phyloP scores from a whole-genome alignment of 768 basidiomycete genomes.

The Collybiopsis confluens region DNA sequence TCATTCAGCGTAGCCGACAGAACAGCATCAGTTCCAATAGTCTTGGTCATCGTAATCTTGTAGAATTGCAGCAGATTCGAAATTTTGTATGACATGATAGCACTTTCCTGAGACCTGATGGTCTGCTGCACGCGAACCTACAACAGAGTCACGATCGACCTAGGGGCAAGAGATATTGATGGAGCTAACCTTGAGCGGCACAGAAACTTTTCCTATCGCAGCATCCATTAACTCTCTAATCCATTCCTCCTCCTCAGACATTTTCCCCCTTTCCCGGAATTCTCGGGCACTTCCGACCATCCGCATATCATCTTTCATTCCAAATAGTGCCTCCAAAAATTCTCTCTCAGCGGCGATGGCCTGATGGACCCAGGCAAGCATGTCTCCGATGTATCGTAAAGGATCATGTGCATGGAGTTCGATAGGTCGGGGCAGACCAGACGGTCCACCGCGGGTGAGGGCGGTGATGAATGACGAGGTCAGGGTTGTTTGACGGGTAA shows the following conservation, averaged over 20 bases:
- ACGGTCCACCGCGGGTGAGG: conserved; percentile 82
- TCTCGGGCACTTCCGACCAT: conserved; percentile 75
- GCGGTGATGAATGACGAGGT: conserved; percentile 82
- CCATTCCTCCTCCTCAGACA: conserved; percentile 71
- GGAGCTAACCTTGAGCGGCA: conserved; percentile 77
- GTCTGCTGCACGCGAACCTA: conserved; percentile 92
- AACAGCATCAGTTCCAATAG: conserved; percentile 80
- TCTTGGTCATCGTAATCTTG: conserved; percentile 85
- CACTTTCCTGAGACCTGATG: conserved; percentile 88
- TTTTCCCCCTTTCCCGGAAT: conserved; percentile 36
- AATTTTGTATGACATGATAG: conserved; percentile 88
- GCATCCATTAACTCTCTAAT: conserved; percentile 77
- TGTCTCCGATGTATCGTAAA: conserved; percentile 93
- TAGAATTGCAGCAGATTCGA: conserved; percentile 97
- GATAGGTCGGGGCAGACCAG: conserved; percentile 85
- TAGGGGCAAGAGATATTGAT: background rate
- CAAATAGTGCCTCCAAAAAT: conserved; percentile 86
- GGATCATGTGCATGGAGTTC: conserved; percentile 98
- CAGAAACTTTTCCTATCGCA: conserved; percentile 76
- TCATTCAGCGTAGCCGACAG: conserved; percentile 76
- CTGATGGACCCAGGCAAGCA: conserved; percentile 98
- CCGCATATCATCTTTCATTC: conserved; percentile 53
- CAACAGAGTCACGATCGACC: background rate
- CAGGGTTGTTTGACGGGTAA: conserved; percentile 78
- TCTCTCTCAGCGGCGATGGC: conserved; percentile 93